Evolutionary conservation across 441 rosid species (phyloP).

Genomic region (Jatropha multifida): DNA sequence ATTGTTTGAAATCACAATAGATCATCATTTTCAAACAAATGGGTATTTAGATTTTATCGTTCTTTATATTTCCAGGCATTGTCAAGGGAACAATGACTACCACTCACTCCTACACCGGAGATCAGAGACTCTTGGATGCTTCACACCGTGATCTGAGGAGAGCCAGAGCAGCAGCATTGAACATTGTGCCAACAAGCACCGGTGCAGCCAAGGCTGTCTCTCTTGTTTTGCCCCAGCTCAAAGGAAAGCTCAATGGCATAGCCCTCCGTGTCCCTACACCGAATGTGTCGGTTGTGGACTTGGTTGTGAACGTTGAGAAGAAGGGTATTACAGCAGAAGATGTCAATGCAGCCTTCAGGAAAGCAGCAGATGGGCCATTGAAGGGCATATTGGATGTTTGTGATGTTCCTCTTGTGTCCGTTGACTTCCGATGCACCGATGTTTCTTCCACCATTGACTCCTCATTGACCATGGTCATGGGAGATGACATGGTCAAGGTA

Average conservation of each 20-base stretch:
- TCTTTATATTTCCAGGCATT: slow-evolving; percentile 53
- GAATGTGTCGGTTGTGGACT: slow-evolving; percentile 90
- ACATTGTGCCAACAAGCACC: slow-evolving; percentile 98
- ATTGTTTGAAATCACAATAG: background rate
- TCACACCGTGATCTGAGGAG: slow-evolving; percentile 97
- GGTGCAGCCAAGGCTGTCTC: slow-evolving; percentile 99
- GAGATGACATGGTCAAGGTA: slow-evolving; percentile 96
- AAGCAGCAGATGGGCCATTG: slow-evolving; percentile 84
- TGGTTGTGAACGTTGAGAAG: slow-evolving; percentile 81
- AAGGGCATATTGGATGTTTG: slow-evolving; percentile 88
- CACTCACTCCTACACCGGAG: slow-evolving; percentile 97
- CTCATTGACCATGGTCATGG: slow-evolving; percentile 98
- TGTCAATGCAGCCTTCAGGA: slow-evolving; percentile 86
- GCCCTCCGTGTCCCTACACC: slow-evolving; percentile 99
- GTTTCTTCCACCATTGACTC: slow-evolving; percentile 94
- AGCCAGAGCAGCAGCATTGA: slow-evolving; percentile 96
- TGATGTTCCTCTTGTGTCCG: slow-evolving; percentile 83
- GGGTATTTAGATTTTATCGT: too few relatives aligned
- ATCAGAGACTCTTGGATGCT: slow-evolving; percentile 98
- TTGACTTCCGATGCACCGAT: slow-evolving; percentile 87
- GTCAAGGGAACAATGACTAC: slow-evolving; percentile 99
- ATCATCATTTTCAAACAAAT: background rate
- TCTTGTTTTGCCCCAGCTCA: slow-evolving; percentile 87
- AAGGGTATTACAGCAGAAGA: slow-evolving; percentile 86
- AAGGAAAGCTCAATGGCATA: slow-evolving; percentile 95